Base-by-base conservation (phyloP, 176 grass and related monocot genomes). In the Rhipidocladum racemiflorum region DNA sequence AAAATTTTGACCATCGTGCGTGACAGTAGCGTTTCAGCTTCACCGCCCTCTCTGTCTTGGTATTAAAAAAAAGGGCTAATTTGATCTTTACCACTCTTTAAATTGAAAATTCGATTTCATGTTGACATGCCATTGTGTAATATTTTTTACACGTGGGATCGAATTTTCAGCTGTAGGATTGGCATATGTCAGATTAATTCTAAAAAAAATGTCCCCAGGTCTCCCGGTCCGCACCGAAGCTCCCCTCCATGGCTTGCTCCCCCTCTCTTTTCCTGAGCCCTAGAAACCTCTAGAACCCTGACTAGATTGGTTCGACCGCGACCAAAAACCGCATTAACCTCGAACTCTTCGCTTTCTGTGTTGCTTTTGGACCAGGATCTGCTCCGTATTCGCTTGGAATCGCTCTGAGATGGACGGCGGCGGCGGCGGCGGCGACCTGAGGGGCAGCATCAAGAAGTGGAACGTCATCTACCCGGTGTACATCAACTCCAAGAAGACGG, bases 401-500 rank as follows among this genome's bases (percentile, higher is more conserved):
- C 27, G 23, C 29, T 20, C 53, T 15, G 65, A 60, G 45, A 94
- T 94, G 92, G 80, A 94, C 30, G 63, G 63, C 53, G 69, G 68
- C 24, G 69, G 66, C 9, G 88, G 68, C 24, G 69, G 66, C 9
- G 88, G 38, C 40, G 73, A 90, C 40, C 59, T 90, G 54, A 48
- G 77, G 72, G 65, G 63, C 74, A 75, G 76, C 68, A 88, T 93
- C 86, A 99, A 99, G 89, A 99, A 99, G 82, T 99, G 92, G 96
- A 95, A 89, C 40, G 32, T 95, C 70, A 88, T 99, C 61, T 99
- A 99, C 80, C 96, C 92, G 1, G 88, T 95, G n/a, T 99, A 99
- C 71, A 74, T 99, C 39, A 99, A 99, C 87, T 95, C 96, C 66
- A 99, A 95, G 81, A 99, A 99, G 85, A 93, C 96, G 14, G 81